Percentiles rank a stretch among this genome's conserved stretches.
Evolutionary conservation across 225 moss, liverwort and hornwort genomes (phyloP).

Genomic region (Pleurozium schreberi): DNA sequence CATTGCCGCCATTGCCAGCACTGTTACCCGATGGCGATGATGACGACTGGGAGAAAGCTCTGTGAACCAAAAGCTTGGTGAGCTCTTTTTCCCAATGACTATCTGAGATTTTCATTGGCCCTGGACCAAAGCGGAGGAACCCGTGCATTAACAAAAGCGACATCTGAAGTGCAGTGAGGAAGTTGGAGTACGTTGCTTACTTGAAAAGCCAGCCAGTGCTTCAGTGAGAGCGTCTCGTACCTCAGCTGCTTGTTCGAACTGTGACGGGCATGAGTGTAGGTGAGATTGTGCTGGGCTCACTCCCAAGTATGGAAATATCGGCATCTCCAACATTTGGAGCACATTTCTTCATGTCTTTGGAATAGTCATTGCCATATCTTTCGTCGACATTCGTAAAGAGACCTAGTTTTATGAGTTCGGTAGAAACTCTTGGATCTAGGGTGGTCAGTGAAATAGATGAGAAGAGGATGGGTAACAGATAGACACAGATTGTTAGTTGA

Average conservation of each 20-base stretch:
- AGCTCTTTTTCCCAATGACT: not conserved
- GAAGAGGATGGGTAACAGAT: not conserved
- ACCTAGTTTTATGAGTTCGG: not conserved
- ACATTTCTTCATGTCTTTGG: not conserved
- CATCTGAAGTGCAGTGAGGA: not conserved
- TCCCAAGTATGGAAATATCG: not conserved
- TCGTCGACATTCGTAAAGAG: not conserved
- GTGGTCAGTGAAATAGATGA: not conserved
- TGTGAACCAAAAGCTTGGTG: not conserved
- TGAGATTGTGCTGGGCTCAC: not conserved
- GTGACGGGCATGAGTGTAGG: not conserved
- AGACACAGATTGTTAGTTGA: not conserved
- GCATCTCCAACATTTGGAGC: not conserved
- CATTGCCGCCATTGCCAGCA: conserved; percentile 4
- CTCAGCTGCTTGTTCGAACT: not conserved
- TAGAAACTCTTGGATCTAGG: not conserved
- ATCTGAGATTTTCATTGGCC: not conserved
- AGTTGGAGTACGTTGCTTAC: not conserved
- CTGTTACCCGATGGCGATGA: conserved; percentile 35
- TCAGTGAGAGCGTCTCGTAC: not conserved
- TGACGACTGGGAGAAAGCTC: conserved; percentile 50
- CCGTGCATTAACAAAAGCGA: not conserved
- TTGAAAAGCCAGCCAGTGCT: not conserved
- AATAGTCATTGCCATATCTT: not conserved
- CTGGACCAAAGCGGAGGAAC: not conserved